A percentile compares a stretch with the other conserved stretches of the same genome.
Conservation (phyloP, 441 rosid species). For the Pelargonium cotyledonis region DNA sequence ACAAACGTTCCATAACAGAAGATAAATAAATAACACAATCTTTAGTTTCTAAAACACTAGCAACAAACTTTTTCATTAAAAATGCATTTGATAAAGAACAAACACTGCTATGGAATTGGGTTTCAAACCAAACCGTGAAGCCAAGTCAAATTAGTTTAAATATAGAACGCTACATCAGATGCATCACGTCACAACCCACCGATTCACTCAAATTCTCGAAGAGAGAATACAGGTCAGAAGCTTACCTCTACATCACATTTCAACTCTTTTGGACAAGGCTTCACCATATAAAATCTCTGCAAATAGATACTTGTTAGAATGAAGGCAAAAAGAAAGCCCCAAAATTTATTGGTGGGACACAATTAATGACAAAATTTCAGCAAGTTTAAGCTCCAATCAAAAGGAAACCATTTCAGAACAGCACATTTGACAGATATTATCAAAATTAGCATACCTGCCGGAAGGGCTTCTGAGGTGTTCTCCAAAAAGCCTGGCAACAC, state of each 20-base stretch:
- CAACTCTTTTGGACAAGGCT: constrained; percentile 87
- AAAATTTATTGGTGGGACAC: too few relatives aligned
- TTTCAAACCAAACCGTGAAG: too few relatives aligned
- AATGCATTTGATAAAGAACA: too few relatives aligned
- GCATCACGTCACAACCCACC: too few relatives aligned
- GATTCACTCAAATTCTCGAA: too few relatives aligned
- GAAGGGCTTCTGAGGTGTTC: constrained; percentile 91
- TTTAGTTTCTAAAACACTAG: neutral
- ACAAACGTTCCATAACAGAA: too few relatives aligned
- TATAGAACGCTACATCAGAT: too few relatives aligned
- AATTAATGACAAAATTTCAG: neutral
- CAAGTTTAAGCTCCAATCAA: neutral
- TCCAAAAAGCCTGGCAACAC: constrained; percentile 69
- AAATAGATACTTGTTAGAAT: constrained; percentile 22
- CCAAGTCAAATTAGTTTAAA: too few relatives aligned
- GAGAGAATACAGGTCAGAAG: constrained; percentile 12
- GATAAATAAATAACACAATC: neutral
- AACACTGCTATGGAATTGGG: too few relatives aligned
- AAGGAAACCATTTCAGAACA: neutral
- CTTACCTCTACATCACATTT: constrained; percentile 91
- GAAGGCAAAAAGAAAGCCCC: too few relatives aligned
- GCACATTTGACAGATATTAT: neutral
- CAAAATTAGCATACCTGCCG: constrained; percentile 50
- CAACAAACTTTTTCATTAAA: too few relatives aligned
- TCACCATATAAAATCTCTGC: constrained; percentile 84